These are phyloP conservation scores for Juglanconis juglandina DNA, from an alignment of 2,329 filamentous ascomycete species.

Conservation along the genomic window DNA sequence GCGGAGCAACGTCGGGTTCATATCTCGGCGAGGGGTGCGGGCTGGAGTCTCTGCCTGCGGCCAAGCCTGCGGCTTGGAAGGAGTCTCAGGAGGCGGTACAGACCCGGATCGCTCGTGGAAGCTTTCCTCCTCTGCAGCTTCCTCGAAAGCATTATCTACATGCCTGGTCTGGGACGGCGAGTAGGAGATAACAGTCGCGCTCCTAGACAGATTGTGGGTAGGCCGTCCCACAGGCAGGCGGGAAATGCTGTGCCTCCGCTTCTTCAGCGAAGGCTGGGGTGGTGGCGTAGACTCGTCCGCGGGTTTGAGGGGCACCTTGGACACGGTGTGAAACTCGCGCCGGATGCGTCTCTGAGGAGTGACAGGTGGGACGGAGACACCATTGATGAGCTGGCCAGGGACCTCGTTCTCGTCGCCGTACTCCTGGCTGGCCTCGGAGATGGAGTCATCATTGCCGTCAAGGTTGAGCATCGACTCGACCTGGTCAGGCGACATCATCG, in stretches of 20 bases:
- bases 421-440: slow-evolving; percentile 62
- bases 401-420: slow-evolving; percentile 65
- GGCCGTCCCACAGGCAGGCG: slow-evolving; percentile 44
- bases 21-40: slow-evolving; percentile 52
- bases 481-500: slow-evolving; percentile 45
- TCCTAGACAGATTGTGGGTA: slow-evolving; percentile 39
- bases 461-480: slow-evolving; percentile 31
- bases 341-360: slow-evolving; percentile 55
- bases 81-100: slow-evolving; percentile 36
- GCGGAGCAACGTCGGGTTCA: slow-evolving; percentile 54
- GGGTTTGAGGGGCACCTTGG: slow-evolving; percentile 72
- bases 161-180: slow-evolving; percentile 44
- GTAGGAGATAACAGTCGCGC: slow-evolving; percentile 52
- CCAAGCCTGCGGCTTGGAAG: slow-evolving; percentile 50
- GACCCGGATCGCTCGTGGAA: slow-evolving; percentile 22
- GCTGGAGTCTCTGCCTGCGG: slow-evolving; percentile 54
- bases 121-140: slow-evolving; percentile 21
- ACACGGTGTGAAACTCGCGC: slow-evolving; percentile 68
- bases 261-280: slow-evolving; percentile 39
- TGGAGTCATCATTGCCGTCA: slow-evolving; percentile 43
- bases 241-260: slow-evolving; percentile 49
- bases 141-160: slow-evolving; percentile 27
- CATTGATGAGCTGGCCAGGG: slow-evolving; percentile 31
- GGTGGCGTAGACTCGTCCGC: slow-evolving; percentile 55
- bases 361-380: slow-evolving; percentile 35